Base-by-base conservation (phyloP, 805 yeast species). In the Maudiozyma bulderi region DNA sequence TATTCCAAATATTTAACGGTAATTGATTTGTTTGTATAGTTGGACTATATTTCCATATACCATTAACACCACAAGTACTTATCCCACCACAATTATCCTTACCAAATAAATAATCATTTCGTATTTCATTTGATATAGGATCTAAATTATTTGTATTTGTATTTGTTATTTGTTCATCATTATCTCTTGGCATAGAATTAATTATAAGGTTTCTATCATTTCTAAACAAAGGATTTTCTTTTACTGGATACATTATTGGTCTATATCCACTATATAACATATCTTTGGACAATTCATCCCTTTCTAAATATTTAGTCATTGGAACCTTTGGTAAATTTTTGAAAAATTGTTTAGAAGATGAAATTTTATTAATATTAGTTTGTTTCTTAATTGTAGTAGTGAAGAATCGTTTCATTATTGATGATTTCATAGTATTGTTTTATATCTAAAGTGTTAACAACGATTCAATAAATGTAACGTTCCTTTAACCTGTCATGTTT, bases 221-320 rank as follows among this genome's bases (percentile, higher is more conserved):
- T 14, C 58, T 52, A 47, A 61, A 58, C 26, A 64, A 51, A 32
- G 68, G 68, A 46, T 63, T 64, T 43, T 63, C 65, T 48, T 51
- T 55, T 28, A 64, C 65, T 0, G 69, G 69, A 41, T 61, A 61
- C 48, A 54, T 57, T 5, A 63, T 53, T 0, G 69, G 69, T 35
- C 66, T 50, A 50, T 65, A 65, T 14, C 69, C 69, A 50, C 62
- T 58, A 47, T 55, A 63, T 38, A 65, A 48, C 10, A 65, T 63
- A 49, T 65, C 69, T 2, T 59, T 54, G 4, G 57, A 52, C 26
- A 65, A 50, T 45, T 58, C 59, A 14, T 54, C 51, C 5, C 57
- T 56, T 38, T 61, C 65, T 34, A 65, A 44, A 44, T 58, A 65
- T 45, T 57, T 59, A 4, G 69, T 63, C 30, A 62, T 62, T 1